Evolutionary conservation across 2,329 filamentous ascomycete genomes (phyloP), one percentile per base, ranked within the genome.

Genomic region (Ceratocystis papillata): DNA sequence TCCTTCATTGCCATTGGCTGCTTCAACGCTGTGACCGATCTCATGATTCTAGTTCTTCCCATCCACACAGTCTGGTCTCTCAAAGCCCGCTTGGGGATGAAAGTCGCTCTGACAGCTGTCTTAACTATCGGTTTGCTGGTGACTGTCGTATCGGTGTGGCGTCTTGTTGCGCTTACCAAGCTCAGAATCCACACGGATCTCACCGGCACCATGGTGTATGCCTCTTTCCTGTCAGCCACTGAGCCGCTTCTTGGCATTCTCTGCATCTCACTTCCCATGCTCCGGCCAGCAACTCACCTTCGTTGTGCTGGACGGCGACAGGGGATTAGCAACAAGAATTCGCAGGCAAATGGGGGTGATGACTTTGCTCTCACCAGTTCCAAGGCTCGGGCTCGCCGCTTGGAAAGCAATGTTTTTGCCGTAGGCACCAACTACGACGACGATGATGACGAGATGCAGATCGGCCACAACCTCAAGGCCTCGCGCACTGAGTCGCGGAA

Each of bases 1-100:
- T 73, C 73, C n/a, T 77, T 76, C 64, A 75, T 77, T 57, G 74
- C 73, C 46, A 75, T 75, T 62, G 75, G 75, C 7, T 73, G 73
- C 1, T 75, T 76, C 67, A 78, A 77, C 67, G 75, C 77, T 57
- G 67, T 75, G 15, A 74, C 74, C 22, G 76, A 78, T 68, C 65
- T 77, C 8, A 69, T 75, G 44, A 75, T 78, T 64, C 70, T 77
- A 53, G 45, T 73, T 10, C 70, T 78, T 37, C 76, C 76, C 5
- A 69, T 78, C 1, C 73, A 71, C 20, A 76, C 73, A 33, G 71
- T 78, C 17, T 74, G 74, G 69, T 71, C 69, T 20, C 69, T 78
- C 44, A 73, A 76, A 62, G 73, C 75, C 22, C 72, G 71, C 28
- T 70, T 68, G 1, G 68, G 70, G 6, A 71, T 72, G 59, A 76